Conservation (phyloP, 192 early-diverging fungal species). For the Backusella tuberculispora region DNA sequence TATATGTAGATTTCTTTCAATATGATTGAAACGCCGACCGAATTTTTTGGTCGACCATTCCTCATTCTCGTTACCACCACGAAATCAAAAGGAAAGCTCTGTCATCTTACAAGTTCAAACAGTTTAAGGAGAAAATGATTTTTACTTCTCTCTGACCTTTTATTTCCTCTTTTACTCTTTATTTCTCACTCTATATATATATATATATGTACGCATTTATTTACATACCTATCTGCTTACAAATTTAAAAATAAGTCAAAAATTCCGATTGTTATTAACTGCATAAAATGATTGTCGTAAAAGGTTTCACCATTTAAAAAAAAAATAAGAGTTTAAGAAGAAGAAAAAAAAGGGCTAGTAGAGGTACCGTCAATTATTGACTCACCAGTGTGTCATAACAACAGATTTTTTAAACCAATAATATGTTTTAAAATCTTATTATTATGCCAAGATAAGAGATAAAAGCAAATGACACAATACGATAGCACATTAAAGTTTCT, state of each 20-base stretch:
- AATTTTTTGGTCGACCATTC: background rate
- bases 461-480: background rate
- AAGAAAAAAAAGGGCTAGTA: background rate
- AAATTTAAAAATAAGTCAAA: too few species aligned
- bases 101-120: background rate
- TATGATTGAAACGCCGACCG: background rate
- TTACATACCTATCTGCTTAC: too few species aligned
- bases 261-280: too few species aligned
- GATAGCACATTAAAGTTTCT: too few species aligned
- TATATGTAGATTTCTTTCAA: background rate
- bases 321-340: background rate
- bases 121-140: background rate
- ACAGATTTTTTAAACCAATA: background rate
- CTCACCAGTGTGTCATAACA: conserved; percentile 3
- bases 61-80: background rate
- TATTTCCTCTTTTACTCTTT: too few species aligned
- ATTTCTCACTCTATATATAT: too few species aligned
- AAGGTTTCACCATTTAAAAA: too few species aligned
- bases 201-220: too few species aligned
- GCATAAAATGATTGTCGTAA: too few species aligned
- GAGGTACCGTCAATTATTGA: background rate
- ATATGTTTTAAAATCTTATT: background rate
- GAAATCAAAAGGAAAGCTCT: background rate
- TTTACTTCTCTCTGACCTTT: background rate
- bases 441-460: background rate